A percentile compares a stretch with the other conserved stretches of the same genome.
These are phyloP conservation scores for Geosmithia flava DNA, from an alignment of 2,329 filamentous ascomycete genomes.

Conservation along the genomic window DNA sequence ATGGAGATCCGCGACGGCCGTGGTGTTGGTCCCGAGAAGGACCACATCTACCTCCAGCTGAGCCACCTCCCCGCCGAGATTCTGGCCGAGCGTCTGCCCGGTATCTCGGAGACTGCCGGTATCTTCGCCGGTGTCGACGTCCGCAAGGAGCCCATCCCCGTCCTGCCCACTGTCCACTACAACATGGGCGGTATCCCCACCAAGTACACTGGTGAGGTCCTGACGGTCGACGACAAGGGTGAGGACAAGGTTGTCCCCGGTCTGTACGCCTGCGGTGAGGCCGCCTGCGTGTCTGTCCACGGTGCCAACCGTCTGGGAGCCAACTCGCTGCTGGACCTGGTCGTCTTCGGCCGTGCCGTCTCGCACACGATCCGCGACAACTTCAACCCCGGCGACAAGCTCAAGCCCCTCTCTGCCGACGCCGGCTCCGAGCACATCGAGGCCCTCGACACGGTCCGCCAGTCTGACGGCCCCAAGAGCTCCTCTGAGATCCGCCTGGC, in stretches of 20 bases:
- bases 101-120: conserved; percentile 96
- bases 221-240: conserved; percentile 75
- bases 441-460: conserved; percentile 77
- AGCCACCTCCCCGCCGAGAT: conserved; percentile 88
- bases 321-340: conserved; percentile 94
- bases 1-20: conserved; percentile 96
- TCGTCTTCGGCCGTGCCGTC: conserved; percentile 95
- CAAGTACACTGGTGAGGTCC: conserved; percentile 90
- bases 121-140: conserved; percentile 98
- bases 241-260: conserved; percentile 90
- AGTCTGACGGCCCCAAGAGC: conserved; percentile 69
- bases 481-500: conserved; percentile 79
- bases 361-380: conserved; percentile 96
- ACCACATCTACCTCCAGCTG: conserved; percentile 97
- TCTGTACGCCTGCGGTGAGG: conserved; percentile 93
- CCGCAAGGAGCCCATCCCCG: conserved; percentile 90
- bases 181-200: conserved; percentile 99
- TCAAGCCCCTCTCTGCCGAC: conserved; percentile 70
- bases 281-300: conserved; percentile 94
- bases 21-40: conserved; percentile 93
- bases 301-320: conserved; percentile 95
- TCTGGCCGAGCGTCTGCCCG: conserved; percentile 89
- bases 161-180: conserved; percentile 95
- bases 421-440: conserved; percentile 80
- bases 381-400: conserved; percentile 70